phyloP scores from a whole-genome alignment of 805 yeast genomes.

The Kuraishia floccosa region DNA sequence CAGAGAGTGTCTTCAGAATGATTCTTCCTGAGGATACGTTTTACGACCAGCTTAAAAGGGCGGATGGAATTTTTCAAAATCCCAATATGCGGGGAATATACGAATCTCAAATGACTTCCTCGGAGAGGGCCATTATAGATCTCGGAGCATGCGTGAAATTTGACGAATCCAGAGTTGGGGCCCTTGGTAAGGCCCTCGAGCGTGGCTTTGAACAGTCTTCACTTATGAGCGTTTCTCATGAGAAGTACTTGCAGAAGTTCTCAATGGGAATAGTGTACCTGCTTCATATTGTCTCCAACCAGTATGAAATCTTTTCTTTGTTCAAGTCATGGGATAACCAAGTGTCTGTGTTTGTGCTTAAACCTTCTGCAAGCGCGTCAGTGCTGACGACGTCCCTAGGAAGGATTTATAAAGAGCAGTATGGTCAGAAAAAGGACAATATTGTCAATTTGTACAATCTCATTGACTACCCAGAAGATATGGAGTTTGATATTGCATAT shows the following conservation, averaged over 20 bases:
- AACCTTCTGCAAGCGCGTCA: conserved; percentile 61
- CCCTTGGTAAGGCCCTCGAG: conserved; percentile 76
- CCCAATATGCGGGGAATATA: conserved; percentile 56
- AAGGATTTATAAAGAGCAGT: conserved; percentile 44
- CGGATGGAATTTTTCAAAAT: conserved; percentile 54
- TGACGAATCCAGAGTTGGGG: conserved; percentile 64
- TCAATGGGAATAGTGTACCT: conserved; percentile 50
- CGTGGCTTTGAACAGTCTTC: conserved; percentile 68
- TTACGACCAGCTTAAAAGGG: conserved; percentile 40
- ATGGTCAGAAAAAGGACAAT: conserved; percentile 31
- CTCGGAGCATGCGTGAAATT: conserved; percentile 67
- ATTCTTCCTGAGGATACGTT: conserved; percentile 58
- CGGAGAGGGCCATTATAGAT: conserved; percentile 68
- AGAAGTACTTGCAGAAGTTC: conserved; percentile 43
- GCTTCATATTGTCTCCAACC: conserved; percentile 59
- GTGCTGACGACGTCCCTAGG: conserved; percentile 44
- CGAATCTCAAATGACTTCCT: conserved; percentile 58
- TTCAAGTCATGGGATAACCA: conserved; percentile 51
- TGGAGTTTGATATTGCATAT: conserved; percentile 44
- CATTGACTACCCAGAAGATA: conserved; percentile 38
- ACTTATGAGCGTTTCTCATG: conserved; percentile 31
- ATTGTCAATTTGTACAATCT: conserved; percentile 28
- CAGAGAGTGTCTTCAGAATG: conserved; percentile 43
- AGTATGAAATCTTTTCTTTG: conserved; percentile 63
- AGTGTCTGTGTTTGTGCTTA: conserved; percentile 44